These are phyloP conservation scores for Stachybotrys echinatus DNA, from an alignment of 2,329 filamentous ascomycete species.

Conservation along the genomic window DNA sequence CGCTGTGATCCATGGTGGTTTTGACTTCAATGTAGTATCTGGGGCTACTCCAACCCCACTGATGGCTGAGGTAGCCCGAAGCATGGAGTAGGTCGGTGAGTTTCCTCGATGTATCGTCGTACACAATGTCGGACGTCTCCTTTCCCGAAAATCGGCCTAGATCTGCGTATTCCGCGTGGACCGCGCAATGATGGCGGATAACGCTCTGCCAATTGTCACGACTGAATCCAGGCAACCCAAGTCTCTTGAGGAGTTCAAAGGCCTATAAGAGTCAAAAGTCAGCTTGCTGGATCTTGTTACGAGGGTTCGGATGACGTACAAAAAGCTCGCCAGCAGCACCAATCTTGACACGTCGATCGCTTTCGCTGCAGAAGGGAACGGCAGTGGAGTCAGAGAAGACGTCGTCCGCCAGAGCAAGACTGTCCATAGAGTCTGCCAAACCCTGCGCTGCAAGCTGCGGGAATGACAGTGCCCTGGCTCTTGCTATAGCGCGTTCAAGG, in stretches of 20 bases:
- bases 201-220: constrained; percentile 41
- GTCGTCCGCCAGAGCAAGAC: neutral
- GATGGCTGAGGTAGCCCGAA: constrained; percentile 23
- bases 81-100: constrained; percentile 29
- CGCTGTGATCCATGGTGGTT: constrained; percentile 31
- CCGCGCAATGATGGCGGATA: constrained; percentile 33
- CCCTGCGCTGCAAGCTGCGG: neutral
- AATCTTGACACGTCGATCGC: constrained; percentile 3
- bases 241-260: constrained; percentile 30
- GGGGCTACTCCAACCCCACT: constrained; percentile 21
- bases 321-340: constrained; percentile 14
- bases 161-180: constrained; percentile 32
- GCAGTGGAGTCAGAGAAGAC: neutral
- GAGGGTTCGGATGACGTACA: neutral
- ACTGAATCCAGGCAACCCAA: constrained; percentile 27
- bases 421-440: neutral
- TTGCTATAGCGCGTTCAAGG: neutral
- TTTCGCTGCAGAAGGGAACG: neutral
- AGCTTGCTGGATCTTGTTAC: neutral
- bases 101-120: constrained; percentile 26
- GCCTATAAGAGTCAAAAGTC: constrained; percentile 23
- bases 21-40: constrained; percentile 48
- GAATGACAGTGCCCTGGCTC: neutral
- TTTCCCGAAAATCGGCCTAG: constrained; percentile 31
- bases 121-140: constrained; percentile 44